Percentiles rank a stretch among this genome's conserved stretches.
Evolutionary conservation across 1,139 yeast species (phyloP).

Genomic region (Candida pseudoviswanathii): DNA sequence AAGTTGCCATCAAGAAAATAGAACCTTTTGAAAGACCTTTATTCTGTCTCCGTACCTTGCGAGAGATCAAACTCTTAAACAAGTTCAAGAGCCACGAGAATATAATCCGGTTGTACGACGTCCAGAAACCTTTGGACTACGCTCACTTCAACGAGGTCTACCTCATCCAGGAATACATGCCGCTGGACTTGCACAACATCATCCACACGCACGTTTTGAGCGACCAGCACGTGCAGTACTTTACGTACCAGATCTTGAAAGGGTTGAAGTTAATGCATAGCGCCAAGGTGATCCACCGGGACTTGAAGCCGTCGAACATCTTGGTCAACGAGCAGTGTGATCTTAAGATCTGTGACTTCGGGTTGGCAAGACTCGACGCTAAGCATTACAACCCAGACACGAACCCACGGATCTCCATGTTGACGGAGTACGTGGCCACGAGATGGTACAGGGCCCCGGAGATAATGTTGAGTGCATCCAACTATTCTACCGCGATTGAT

Average conservation of each 20-base stretch:
- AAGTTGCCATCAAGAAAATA: conserved; percentile 93
- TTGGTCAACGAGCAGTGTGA: conserved; percentile 91
- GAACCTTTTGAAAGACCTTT: conserved; percentile 91
- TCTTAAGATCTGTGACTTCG: conserved; percentile 92
- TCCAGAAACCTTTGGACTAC: conserved; percentile 80
- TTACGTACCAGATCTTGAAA: conserved; percentile 85
- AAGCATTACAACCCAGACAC: conserved; percentile 36
- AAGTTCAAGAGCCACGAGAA: conserved; percentile 86
- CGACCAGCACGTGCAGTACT: conserved; percentile 93
- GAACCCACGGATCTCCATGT: conserved; percentile 43
- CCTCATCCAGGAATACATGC: conserved; percentile 93
- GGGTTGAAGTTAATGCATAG: conserved; percentile 90
- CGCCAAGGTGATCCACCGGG: conserved; percentile 90
- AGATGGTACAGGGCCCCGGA: conserved; percentile 98
- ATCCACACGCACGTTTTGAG: conserved; percentile 81
- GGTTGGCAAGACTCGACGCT: conserved; percentile 65
- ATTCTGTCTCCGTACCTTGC: conserved; percentile 86
- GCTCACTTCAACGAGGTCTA: conserved; percentile 85
- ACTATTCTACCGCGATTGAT: conserved; percentile 93
- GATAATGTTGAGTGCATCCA: conserved; percentile 84
- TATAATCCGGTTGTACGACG: conserved; percentile 85
- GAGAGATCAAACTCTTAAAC: conserved; percentile 85
- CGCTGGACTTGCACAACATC: conserved; percentile 89
- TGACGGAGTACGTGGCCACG: conserved; percentile 98
- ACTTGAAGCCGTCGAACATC: conserved; percentile 87